Conservation (phyloP, 345 rosid species). For the Clausena lansium region DNA sequence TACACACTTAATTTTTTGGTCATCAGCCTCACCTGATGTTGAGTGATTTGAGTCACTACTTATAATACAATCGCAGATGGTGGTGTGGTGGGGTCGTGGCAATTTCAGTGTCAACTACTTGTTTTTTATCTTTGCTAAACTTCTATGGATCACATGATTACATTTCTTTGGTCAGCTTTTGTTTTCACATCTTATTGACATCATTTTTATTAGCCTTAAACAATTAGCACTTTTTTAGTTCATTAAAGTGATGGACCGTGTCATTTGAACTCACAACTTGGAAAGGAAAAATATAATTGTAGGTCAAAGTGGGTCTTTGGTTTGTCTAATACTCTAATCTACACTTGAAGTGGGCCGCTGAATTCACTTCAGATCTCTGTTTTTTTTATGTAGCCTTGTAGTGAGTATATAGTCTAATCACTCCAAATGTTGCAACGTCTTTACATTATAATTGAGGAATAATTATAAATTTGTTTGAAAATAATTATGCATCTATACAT, state of each 20-base stretch:
- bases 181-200: background rate
- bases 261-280: too few species aligned
- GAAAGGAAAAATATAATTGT: too few species aligned
- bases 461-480: background rate
- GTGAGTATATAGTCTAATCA: background rate
- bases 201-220: background rate
- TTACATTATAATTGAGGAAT: background rate
- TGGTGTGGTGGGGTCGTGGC: background rate
- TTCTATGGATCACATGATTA: background rate
- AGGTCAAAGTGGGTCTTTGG: background rate
- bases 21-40: too few species aligned
- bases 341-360: background rate
- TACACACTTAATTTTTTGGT: background rate
- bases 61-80: background rate
- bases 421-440: background rate
- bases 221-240: background rate
- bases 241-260: too few species aligned
- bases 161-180: background rate
- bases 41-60: background rate
- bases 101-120: background rate
- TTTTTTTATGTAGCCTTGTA: background rate
- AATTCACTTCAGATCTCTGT: background rate
- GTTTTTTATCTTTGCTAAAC: background rate
- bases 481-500: background rate
- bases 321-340: background rate